phyloP scores from a whole-genome alignment of 176 grass and related monocot genomes.

The Triticum turgidum region DNA sequence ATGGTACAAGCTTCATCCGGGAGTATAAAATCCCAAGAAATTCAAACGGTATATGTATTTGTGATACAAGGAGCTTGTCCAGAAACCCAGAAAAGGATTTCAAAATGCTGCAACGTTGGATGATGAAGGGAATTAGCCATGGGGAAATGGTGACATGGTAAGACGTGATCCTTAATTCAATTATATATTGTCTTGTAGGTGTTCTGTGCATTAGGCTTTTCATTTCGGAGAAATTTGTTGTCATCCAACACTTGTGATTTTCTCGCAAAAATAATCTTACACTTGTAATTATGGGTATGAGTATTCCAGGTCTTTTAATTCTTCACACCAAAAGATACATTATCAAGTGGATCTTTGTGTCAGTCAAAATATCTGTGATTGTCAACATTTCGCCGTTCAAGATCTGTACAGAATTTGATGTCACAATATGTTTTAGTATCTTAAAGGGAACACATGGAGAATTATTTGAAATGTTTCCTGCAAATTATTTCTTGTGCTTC shows the following conservation, averaged over 20 bases:
- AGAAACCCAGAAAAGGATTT: slow-evolving; percentile 40
- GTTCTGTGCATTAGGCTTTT: not conserved
- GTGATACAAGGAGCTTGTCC: slow-evolving; percentile 64
- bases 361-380: not conserved
- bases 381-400: not conserved
- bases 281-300: not conserved
- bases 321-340: not conserved
- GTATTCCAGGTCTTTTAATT: not conserved
- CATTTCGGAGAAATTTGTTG: not conserved
- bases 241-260: not conserved
- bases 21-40: slow-evolving; percentile 71
- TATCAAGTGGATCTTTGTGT: slow-evolving; percentile 13
- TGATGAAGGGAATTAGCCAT: slow-evolving; percentile 62
- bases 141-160: slow-evolving; percentile 58
- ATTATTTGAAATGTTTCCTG: not conserved
- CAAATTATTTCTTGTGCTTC: not conserved
- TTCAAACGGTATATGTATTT: slow-evolving; percentile 73
- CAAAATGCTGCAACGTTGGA: slow-evolving; percentile 56
- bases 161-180: not conserved
- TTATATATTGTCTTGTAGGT: not conserved
- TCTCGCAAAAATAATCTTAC: not conserved
- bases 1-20: slow-evolving; percentile 37
- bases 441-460: not conserved
- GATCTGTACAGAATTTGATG: not conserved
- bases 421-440: not conserved